phyloP scores from a whole-genome alignment of 2,329 filamentous ascomycete genomes.

The Microdochium trichocladiopsis region DNA sequence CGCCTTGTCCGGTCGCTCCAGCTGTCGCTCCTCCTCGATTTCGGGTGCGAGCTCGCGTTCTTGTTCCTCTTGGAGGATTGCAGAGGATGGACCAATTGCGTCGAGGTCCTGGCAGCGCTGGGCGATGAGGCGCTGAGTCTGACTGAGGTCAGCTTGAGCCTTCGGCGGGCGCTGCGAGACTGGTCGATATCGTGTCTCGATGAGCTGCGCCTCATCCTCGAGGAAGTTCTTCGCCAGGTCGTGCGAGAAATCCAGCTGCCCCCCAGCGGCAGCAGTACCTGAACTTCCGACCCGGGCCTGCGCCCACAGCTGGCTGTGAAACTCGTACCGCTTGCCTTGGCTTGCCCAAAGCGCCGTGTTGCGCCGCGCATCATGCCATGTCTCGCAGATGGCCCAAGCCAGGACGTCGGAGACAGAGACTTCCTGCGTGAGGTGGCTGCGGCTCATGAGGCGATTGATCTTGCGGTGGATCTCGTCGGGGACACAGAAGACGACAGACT shows the following conservation, averaged over 20 bases:
- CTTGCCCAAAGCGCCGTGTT: constrained; percentile 52
- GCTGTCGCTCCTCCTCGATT: constrained; percentile 50
- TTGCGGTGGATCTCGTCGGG: constrained; percentile 46
- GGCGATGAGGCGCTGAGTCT: constrained; percentile 21
- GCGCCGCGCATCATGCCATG: constrained; percentile 37
- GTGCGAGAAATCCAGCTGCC: constrained; percentile 4
- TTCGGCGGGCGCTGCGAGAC: no score
- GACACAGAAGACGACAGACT: constrained; percentile 56
- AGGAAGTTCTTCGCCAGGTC: constrained; percentile 34
- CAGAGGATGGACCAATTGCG: neutral
- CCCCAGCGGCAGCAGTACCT: neutral
- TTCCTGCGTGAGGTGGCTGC: neutral
- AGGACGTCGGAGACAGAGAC: constrained; percentile 49
- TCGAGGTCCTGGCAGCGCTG: constrained; percentile 6
- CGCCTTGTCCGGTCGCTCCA: constrained; percentile 37
- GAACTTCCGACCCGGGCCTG: neutral
- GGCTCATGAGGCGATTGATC: constrained; percentile 3
- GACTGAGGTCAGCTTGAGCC: no score
- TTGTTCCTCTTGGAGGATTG: constrained; percentile 53
- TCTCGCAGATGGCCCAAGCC: constrained; percentile 52
- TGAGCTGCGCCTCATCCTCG: constrained; percentile 44
- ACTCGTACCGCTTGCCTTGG: constrained; percentile 46
- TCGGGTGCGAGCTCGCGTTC: constrained; percentile 62
- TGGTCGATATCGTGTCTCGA: constrained; percentile 46
- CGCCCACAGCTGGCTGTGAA: constrained; percentile 29